Conservation (phyloP, 2,329 filamentous ascomycete genomes). For the Fusarium odoratissimum region DNA sequence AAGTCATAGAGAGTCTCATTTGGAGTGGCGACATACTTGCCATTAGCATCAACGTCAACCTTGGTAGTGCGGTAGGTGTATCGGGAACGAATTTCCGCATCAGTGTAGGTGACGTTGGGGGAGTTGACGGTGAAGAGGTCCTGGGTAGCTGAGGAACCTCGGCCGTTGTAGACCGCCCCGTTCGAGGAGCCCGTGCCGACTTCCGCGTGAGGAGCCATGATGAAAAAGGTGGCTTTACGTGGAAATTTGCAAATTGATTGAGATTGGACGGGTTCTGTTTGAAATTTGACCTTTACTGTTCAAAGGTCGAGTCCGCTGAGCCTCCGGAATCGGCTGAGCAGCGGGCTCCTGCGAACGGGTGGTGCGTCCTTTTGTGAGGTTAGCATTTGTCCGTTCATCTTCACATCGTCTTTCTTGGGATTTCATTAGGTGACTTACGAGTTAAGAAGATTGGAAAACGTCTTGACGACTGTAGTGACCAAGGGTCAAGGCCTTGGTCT, state of each 20-base stretch:
- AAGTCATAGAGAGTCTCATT: conserved; percentile 95
- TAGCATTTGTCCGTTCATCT: conserved; percentile 34
- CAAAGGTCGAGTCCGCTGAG: conserved; percentile 76
- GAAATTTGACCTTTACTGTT: conserved; percentile 62
- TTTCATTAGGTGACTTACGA: conserved; percentile 72
- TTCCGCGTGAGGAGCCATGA: conserved; percentile 94
- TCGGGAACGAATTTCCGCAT: conserved; percentile 88
- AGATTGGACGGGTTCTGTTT: conserved; percentile 46
- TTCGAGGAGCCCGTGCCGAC: conserved; percentile 66
- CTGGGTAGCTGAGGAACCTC: conserved; percentile 58
- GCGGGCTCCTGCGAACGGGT: conserved; percentile 96
- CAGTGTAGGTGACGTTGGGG: conserved; percentile 91
- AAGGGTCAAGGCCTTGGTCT: conserved; percentile 65
- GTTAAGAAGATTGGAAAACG: conserved; percentile 98
- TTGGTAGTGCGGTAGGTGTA: conserved; percentile 97
- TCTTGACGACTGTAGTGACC: conserved; percentile 80
- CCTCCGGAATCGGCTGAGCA: conserved; percentile 89
- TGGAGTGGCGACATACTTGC: conserved; percentile 85
- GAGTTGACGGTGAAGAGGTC: conserved; percentile 88
- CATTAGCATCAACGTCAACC: conserved; percentile 76
- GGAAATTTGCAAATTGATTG: conserved; percentile 38
- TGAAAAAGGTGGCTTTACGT: conserved; percentile 52
- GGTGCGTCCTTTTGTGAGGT: conserved; percentile 75
- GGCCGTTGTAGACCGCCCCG: conserved; percentile 66
- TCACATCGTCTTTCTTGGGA: not conserved